These are phyloP conservation scores for Tritrichomonas foetus DNA, from an alignment of 208 protist genomes.

Conservation along the genomic window DNA sequence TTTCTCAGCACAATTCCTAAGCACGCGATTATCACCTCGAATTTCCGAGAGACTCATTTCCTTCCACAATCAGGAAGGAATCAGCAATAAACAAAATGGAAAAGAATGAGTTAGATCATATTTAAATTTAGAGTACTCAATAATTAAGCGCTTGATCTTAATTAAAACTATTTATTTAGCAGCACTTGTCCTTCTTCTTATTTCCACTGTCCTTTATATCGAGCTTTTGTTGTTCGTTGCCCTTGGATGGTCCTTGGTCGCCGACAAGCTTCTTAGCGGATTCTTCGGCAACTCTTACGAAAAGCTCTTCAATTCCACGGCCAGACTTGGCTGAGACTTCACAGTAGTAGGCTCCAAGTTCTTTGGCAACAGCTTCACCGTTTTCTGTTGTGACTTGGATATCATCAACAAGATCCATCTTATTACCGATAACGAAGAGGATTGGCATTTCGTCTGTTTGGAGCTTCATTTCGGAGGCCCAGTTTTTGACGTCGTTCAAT, in stretches of 20 bases:
- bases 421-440: conserved; percentile 2
- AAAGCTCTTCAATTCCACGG: background rate
- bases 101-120: too few relatives aligned
- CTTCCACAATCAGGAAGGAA: too few relatives aligned
- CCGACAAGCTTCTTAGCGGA: background rate
- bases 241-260: background rate
- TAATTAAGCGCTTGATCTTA: too few relatives aligned
- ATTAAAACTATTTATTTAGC: too few relatives aligned
- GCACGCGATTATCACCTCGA: too few relatives aligned
- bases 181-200: background rate
- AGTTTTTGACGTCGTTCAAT: background rate
- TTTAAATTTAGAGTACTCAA: too few relatives aligned
- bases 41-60: too few relatives aligned
- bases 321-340: conserved; percentile 3
- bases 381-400: background rate
- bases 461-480: background rate
- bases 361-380: background rate
- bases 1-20: too few relatives aligned
- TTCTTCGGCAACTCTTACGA: background rate
- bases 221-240: background rate
- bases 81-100: too few relatives aligned
- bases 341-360: background rate
- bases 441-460: conserved; percentile 12
- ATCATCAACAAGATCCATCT: background rate
- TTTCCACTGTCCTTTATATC: background rate